These are phyloP conservation scores for Scytalidium lignicola DNA, from an alignment of 2,329 filamentous ascomycete species.

Conservation along the genomic window DNA sequence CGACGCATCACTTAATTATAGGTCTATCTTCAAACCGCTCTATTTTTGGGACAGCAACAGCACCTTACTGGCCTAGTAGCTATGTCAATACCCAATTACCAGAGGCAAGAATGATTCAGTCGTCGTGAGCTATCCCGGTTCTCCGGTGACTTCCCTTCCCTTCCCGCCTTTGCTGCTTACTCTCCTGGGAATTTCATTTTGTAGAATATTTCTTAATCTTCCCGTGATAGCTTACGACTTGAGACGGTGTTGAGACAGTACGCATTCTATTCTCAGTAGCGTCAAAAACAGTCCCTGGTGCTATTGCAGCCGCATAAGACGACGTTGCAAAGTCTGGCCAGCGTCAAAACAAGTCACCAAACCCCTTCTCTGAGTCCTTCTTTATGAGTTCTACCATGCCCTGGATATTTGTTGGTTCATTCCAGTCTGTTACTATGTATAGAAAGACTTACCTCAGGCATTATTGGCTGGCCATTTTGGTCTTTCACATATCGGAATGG, in stretches of 20 bases:
- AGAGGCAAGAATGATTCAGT: no score
- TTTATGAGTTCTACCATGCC: slow-evolving; percentile 94
- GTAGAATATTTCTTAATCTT: no score
- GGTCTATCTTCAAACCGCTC: neutral
- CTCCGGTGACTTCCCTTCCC: neutral
- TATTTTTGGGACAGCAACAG: no score
- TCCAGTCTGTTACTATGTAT: slow-evolving; percentile 19
- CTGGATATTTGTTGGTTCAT: slow-evolving; percentile 29
- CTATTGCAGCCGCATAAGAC: neutral
- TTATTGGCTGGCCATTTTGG: slow-evolving; percentile 71
- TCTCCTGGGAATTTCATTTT: no score
- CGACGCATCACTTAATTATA: neutral
- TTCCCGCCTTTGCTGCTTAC: no score
- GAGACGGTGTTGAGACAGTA: no score
- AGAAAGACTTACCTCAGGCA: slow-evolving; percentile 69
- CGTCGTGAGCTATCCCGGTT: neutral
- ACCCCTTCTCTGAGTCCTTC: slow-evolving; percentile 87
- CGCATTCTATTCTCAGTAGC: no score
- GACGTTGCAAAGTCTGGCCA: neutral
- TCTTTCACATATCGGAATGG: slow-evolving; percentile 91
- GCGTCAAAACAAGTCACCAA: slow-evolving; percentile 72
- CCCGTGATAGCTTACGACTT: no score
- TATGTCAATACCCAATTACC: no score
- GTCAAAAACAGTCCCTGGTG: no score
- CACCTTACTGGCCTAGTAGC: no score